Evolutionary conservation across 2,329 filamentous ascomycete genomes (phyloP), one percentile per base, ranked within the genome.

Genomic region (Byssoonygena ceratinophila): DNA sequence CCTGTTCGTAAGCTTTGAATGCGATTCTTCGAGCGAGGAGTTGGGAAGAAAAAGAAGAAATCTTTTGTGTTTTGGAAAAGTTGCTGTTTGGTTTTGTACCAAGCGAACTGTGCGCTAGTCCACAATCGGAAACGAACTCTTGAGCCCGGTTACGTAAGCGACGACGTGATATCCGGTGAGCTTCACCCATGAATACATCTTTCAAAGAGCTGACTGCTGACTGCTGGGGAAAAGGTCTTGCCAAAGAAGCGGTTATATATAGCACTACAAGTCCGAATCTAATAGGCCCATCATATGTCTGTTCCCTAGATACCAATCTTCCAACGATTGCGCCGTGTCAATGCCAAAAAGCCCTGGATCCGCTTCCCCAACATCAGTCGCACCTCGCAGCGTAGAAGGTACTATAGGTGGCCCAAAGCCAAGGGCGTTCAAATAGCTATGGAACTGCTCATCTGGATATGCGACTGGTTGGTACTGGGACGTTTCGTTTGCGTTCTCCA

Each of bases 11-110:
- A 88, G 90, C 91, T 96, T 95, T 85, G 89, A 94, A 83, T 85
- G 90, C 91, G 91, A 96, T 95, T 88, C 88, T 88, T 96, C 82
- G 88, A 90, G 79, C 90, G 90, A 95, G 88, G 82, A 85, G 83
- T 82, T 81, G 80, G 74, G 64, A 64, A 49, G 31, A 59, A 59
- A 57, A 59, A 43, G 11, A 37, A 20, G 7, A 32, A 29, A 27
- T 27, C 27, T 47, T n/a, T 18, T 37, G 34, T 50, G 18, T 22
- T 32, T 14, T 32, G 7, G 14, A 23, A 22, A 50, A 43, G 23
- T 23, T n/a, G 5, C 12, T n/a, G 12, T 44, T 44, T 14, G 46
- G 37, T 34, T 50, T 50, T 41, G 34, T n/a, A 12, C 16, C 16
- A 11, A 3, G 8, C 34, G 12, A 4, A 20, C 20, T 32, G 2